A percentile compares a stretch with the other conserved stretches of the same genome.
Conservation (phyloP, 1,284 basidiomycete species). For the Leccinum pseudoinsigne region DNA sequence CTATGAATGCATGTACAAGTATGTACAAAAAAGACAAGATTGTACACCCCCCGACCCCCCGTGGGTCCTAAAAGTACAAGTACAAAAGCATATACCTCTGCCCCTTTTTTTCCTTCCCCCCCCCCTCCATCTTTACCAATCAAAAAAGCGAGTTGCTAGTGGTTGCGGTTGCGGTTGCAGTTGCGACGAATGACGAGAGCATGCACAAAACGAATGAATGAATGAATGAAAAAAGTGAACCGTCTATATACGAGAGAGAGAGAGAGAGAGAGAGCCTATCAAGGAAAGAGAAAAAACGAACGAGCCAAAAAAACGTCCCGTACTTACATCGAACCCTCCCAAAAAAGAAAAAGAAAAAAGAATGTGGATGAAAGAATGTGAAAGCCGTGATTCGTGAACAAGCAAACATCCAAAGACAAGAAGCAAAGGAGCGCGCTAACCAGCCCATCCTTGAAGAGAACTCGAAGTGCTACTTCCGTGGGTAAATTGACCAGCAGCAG, state of each 20-base stretch:
- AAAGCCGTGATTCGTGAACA: not conserved
- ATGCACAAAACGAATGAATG: not conserved
- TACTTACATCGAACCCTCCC: not conserved
- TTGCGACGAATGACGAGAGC: not conserved
- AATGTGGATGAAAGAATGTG: not conserved
- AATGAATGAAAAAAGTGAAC: not conserved
- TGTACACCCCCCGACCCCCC: not conserved
- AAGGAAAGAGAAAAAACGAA: not conserved
- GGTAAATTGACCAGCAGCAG: slow-evolving; percentile 14
- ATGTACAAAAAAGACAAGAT: too few species aligned
- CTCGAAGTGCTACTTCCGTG: slow-evolving; percentile 27
- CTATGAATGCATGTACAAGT: too few species aligned
- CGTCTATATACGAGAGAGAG: slow-evolving; percentile 12
- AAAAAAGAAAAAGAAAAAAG: not conserved
- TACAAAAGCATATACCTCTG: not conserved
- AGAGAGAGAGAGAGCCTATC: not conserved
- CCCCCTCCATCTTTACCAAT: not conserved
- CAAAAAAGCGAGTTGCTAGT: not conserved
- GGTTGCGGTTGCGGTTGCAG: not conserved
- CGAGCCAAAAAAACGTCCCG: not conserved
- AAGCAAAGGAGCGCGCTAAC: slow-evolving; percentile 11
- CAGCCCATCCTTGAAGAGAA: slow-evolving; percentile 34
- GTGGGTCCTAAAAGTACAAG: not conserved
- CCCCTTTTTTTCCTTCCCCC: not conserved
- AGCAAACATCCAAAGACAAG: too few species aligned